Evolutionary conservation across 163 green algal species (phyloP), one percentile per base, ranked within the genome.

Genomic region (Scenedesmus sp.): DNA sequence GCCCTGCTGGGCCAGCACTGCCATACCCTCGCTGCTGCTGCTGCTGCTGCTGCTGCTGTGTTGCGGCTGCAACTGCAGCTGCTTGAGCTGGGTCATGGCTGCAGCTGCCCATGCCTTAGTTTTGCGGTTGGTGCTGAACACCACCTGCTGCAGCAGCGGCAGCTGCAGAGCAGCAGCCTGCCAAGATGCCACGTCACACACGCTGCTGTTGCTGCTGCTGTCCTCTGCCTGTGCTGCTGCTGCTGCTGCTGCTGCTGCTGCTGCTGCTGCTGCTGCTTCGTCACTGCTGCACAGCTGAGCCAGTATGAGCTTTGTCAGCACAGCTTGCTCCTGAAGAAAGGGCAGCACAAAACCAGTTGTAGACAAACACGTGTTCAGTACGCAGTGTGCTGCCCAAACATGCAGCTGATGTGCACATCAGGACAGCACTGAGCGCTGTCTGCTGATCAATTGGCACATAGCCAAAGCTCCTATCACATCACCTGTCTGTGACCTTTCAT

Each of bases 131-230:
- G 85, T 89, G 85, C 85, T 83, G 43, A 89, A 89, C 35, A 89
- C 85, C 16, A 89, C 37, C 44, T 89, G 85, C 85, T 89, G 85
- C 85, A 89, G 68, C 85, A 89, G 61, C 65, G 68, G 85, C 42
- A 89, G 46, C 85, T 89, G 85, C 68, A 89, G n/a, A 2, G 68
- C 85, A 65, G 85, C 85, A 49, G 43, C 70, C 68, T 83, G 65
- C 85, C 85, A 89, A 3, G 68, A 26, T 42, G 18, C 16, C 59
- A 89, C 1, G 30, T 6, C 7, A 40, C 18, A 30, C 65, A 68
- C 9, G 30, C 65, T 76, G 65, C 65, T 85, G 33, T n/a, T 81
- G 61, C 83, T 81, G 81, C 81, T 53, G 68, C 44, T 89, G 42
- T 59, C 43, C 18, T 59, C 9, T 61, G 7, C 59, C 6, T 65